Evolutionary conservation across 129 eudicot genomes (phyloP).

Genomic region (Saussurea involucrata): DNA sequence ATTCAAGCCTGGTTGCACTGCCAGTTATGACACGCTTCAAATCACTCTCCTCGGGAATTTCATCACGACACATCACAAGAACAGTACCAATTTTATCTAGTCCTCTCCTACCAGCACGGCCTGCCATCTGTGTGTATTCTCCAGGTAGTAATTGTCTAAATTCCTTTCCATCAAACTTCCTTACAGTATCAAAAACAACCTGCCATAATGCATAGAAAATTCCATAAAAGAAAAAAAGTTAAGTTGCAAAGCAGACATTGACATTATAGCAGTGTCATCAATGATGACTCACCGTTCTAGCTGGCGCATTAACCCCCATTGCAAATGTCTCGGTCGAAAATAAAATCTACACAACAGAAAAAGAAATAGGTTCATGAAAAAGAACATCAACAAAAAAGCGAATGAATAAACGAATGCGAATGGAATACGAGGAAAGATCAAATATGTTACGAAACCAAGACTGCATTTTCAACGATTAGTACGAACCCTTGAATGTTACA

Average conservation of each 20-base stretch:
- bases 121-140: constrained; percentile 99
- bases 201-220: constrained; percentile 28
- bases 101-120: constrained; percentile 99
- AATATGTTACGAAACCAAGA: neutral
- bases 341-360: constrained; percentile 47
- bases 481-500: neutral
- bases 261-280: neutral
- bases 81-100: constrained; percentile 95
- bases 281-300: constrained; percentile 80
- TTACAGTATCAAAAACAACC: constrained; percentile 92
- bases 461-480: neutral
- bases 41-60: constrained; percentile 76
- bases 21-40: constrained; percentile 76
- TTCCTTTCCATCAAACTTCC: constrained; percentile 97
- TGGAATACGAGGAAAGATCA: constrained; percentile 1
- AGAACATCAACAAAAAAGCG: neutral
- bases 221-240: neutral
- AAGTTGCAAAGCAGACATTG: too few relatives aligned
- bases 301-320: constrained; percentile 99
- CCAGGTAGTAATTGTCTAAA: constrained; percentile 92
- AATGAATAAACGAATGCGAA: neutral
- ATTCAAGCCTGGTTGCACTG: constrained; percentile 86
- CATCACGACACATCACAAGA: constrained; percentile 94
- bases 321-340: constrained; percentile 99
- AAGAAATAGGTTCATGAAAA: neutral